These are phyloP conservation scores for Aegilops tauschii DNA, from an alignment of 176 grass and related monocot genomes.

Conservation along the genomic window DNA sequence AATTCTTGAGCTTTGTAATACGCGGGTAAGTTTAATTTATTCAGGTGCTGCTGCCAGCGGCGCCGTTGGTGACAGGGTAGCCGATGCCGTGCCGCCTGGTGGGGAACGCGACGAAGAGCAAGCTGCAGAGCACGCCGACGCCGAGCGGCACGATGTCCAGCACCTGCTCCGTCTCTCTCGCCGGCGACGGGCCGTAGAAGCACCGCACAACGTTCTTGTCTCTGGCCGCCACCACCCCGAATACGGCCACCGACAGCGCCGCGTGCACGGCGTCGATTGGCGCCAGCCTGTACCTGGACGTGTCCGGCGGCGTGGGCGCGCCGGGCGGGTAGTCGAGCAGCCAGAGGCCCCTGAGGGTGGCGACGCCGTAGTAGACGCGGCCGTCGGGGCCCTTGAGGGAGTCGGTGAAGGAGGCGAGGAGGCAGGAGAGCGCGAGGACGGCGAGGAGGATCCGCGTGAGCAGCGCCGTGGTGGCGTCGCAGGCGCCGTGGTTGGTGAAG, in stretches of 20 bases:
- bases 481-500: constrained; percentile 82
- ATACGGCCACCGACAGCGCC: constrained; percentile 64
- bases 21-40: neutral
- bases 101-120: constrained; percentile 73
- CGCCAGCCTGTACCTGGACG: constrained; percentile 35
- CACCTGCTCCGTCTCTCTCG: constrained; percentile 35
- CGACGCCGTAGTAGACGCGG: constrained; percentile 72
- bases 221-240: constrained; percentile 55
- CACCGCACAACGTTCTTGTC: constrained; percentile 61
- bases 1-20: neutral
- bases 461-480: constrained; percentile 48
- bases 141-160: constrained; percentile 64
- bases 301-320: constrained; percentile 14
- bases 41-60: neutral
- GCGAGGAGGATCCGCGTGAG: constrained; percentile 36
- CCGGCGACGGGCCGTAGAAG: constrained; percentile 44
- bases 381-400: constrained; percentile 36
- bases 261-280: constrained; percentile 67
- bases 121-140: constrained; percentile 65
- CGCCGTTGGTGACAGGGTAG: constrained; percentile 8
- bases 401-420: constrained; percentile 77
- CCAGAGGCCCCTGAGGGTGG: constrained; percentile 60
- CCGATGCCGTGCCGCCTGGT: constrained; percentile 49
- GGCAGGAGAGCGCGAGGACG: constrained; percentile 41
- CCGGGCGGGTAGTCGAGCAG: constrained; percentile 59